phyloP scores from a whole-genome alignment of 768 basidiomycete genomes.

The Neoboletus magnificus region DNA sequence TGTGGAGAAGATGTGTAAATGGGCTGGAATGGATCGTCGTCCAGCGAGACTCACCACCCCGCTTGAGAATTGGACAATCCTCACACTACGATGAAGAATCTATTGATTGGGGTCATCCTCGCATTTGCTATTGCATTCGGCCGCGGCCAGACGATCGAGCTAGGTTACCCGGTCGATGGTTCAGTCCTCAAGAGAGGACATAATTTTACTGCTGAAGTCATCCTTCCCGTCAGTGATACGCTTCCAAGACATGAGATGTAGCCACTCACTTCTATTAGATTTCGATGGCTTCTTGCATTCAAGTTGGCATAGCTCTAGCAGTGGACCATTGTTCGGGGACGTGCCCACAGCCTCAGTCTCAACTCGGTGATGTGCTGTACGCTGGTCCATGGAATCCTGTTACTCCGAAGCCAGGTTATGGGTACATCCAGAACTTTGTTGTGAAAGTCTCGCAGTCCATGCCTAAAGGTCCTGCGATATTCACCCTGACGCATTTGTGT shows the following conservation, averaged over 20 bases:
- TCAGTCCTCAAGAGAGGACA: not conserved
- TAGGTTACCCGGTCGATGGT: not conserved
- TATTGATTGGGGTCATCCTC: not conserved
- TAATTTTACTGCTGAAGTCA: not conserved
- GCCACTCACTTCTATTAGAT: not conserved
- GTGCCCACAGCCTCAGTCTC: not conserved
- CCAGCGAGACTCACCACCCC: not conserved
- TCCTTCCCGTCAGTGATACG: not conserved
- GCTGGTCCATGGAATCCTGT: not conserved
- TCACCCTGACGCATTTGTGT: not conserved
- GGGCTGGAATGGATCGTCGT: too few species aligned
- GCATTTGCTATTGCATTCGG: not conserved
- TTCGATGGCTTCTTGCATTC: conserved; percentile 4
- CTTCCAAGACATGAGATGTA: not conserved
- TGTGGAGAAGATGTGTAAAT: too few species aligned
- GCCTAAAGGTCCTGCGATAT: not conserved
- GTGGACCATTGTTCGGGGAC: not conserved
- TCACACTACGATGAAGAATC: not conserved
- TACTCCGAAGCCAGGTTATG: not conserved
- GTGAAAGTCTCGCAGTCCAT: not conserved
- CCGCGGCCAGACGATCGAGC: not conserved
- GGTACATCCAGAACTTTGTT: not conserved
- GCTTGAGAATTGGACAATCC: not conserved
- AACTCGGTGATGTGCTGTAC: conserved; percentile 6
- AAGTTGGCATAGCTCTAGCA: conserved; percentile 13